Conservation (phyloP, 805 yeast genomes). For the Starmera pachycereana region DNA sequence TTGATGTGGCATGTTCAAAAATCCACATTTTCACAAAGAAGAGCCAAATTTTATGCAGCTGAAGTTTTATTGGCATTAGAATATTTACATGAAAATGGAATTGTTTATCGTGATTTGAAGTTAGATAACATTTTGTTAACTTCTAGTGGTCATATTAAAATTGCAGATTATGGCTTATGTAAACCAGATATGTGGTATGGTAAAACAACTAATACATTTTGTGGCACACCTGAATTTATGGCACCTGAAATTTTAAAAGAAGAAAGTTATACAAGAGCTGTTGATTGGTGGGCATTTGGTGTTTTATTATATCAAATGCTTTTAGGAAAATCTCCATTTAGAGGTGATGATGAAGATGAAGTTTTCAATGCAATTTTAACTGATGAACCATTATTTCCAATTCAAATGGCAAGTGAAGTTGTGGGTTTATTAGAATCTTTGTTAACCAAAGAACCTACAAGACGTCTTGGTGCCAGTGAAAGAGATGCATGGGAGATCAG, state of each 20-base stretch:
- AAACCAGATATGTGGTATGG: slow-evolving; percentile 87
- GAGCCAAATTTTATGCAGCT: slow-evolving; percentile 97
- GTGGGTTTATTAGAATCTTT: slow-evolving; percentile 89
- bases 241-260: slow-evolving; percentile 97
- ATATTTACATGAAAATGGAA: slow-evolving; percentile 92
- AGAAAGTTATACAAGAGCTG: slow-evolving; percentile 85
- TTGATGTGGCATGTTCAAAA: slow-evolving; percentile 99
- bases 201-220: slow-evolving; percentile 83
- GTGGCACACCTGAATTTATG: slow-evolving; percentile 99
- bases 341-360: slow-evolving; percentile 96
- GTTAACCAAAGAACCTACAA: slow-evolving; percentile 77
- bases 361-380: slow-evolving; percentile 92
- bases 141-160: slow-evolving; percentile 86
- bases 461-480: slow-evolving; percentile 79
- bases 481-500: slow-evolving; percentile 88
- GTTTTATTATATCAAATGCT: slow-evolving; percentile 94
- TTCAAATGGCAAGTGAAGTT: slow-evolving; percentile 94
- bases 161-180: slow-evolving; percentile 96
- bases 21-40: slow-evolving; percentile 72
- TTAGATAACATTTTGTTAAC: slow-evolving; percentile 88
- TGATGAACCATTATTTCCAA: slow-evolving; percentile 94
- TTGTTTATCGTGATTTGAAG: slow-evolving; percentile 92
- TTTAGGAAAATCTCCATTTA: slow-evolving; percentile 91
- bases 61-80: slow-evolving; percentile 88
- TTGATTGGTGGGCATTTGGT: slow-evolving; percentile 99